phyloP scores from a whole-genome alignment of 2,329 filamentous ascomycete species.

The Epichloe coenophiala region DNA sequence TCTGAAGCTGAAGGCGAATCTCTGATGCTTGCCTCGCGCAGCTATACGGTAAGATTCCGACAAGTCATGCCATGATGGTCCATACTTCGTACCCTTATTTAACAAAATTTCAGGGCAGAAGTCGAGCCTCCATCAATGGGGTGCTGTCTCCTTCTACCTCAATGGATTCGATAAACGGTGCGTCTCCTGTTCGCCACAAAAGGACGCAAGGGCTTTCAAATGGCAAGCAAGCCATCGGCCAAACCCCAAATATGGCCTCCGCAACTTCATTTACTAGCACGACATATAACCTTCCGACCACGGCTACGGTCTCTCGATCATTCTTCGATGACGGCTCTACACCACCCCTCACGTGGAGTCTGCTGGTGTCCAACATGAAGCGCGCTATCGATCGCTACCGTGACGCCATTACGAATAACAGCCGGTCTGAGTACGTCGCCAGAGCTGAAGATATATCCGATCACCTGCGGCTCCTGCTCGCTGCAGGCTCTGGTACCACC shows the following conservation, averaged over 20 bases:
- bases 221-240: constrained; percentile 21
- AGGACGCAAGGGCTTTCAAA: constrained; percentile 43
- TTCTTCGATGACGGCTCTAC: constrained; percentile 85
- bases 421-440: constrained; percentile 81
- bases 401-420: constrained; percentile 71
- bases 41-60: constrained; percentile 45
- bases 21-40: constrained; percentile 50
- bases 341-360: constrained; percentile 74
- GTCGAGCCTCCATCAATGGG: constrained; percentile 53
- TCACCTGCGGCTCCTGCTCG: constrained; percentile 82
- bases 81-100: not conserved
- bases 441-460: constrained; percentile 97
- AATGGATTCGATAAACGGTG: constrained; percentile 75
- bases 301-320: constrained; percentile 55
- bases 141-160: constrained; percentile 77
- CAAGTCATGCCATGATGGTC: not conserved
- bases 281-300: constrained; percentile 42
- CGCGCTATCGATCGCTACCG: constrained; percentile 79
- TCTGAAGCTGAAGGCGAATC: constrained; percentile 74
- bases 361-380: constrained; percentile 86
- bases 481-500: constrained; percentile 89
- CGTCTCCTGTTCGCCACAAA: constrained; percentile 44
- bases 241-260: constrained; percentile 39
- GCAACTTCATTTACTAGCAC: constrained; percentile 50
- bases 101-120: constrained; percentile 33